phyloP scores from a whole-genome alignment of 2,329 filamentous ascomycete genomes.

The Cercospora citrullina region DNA sequence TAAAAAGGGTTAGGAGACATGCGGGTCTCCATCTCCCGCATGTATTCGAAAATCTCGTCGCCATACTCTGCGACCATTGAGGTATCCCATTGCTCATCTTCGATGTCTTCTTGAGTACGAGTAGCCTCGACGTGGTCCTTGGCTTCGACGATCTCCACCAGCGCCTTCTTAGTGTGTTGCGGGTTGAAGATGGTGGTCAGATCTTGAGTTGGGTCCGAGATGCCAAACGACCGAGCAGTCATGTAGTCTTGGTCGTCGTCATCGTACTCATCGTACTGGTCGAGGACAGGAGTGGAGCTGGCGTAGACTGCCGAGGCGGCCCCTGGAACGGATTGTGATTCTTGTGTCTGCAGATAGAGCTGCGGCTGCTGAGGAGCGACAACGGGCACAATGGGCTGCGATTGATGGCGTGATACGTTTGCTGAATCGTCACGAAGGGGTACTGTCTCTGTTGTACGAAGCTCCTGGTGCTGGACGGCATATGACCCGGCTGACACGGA shows the following conservation, averaged over 20 bases:
- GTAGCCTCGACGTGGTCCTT: constrained; percentile 66
- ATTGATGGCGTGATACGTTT: background rate
- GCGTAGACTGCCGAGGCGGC: constrained; percentile 7
- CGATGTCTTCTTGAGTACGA: constrained; percentile 70
- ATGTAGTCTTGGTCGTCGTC: constrained; percentile 69
- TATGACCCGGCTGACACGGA: background rate
- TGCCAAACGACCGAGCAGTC: constrained; percentile 75
- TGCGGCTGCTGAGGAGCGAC: constrained; percentile 10
- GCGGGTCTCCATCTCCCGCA: constrained; percentile 80
- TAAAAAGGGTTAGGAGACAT: constrained; percentile 90
- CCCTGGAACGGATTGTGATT: background rate
- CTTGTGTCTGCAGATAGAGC: constrained; percentile 9
- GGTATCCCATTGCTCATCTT: constrained; percentile 89
- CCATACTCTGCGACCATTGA: constrained; percentile 98
- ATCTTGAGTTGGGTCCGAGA: constrained; percentile 68
- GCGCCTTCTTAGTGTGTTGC: constrained; percentile 66
- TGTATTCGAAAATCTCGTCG: constrained; percentile 92
- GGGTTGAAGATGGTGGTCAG: constrained; percentile 63
- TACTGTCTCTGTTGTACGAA: constrained; percentile 31
- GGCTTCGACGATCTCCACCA: constrained; percentile 70
- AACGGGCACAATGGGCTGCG: constrained; percentile 7
- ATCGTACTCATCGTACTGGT: constrained; percentile 64
- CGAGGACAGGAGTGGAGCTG: constrained; percentile 20
- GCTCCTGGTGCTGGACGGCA: constrained; percentile 30
- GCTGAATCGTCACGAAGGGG: constrained; percentile 34